Evolutionary conservation across 768 basidiomycete species (phyloP).

Genomic region (Podaxis sp.): DNA sequence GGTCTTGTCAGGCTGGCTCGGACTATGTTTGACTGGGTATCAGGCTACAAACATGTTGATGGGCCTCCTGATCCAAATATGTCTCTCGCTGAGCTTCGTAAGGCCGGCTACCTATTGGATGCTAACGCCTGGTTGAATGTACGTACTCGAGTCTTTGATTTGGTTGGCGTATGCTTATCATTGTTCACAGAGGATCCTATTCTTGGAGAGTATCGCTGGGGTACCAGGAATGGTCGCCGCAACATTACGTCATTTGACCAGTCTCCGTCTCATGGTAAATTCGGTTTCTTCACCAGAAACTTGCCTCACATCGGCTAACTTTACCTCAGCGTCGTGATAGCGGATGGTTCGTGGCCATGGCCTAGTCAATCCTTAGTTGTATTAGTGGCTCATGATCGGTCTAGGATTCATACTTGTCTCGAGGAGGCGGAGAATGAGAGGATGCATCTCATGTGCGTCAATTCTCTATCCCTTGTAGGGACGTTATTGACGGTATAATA

Average conservation of each 20-base stretch:
- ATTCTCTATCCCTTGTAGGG: neutral
- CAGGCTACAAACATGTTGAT: constrained; percentile 78
- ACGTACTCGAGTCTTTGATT: constrained; percentile 23
- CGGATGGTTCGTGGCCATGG: constrained; percentile 40
- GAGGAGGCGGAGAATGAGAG: constrained; percentile 97
- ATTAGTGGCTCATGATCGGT: constrained; percentile 21
- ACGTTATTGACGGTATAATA: constrained; percentile 12
- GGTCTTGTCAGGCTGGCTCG: constrained; percentile 61
- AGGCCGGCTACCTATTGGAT: constrained; percentile 71
- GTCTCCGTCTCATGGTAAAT: constrained; percentile 83
- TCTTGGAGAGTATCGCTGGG: constrained; percentile 88
- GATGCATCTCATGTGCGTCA: constrained; percentile 84
- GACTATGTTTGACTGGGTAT: constrained; percentile 78
- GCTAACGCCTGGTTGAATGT: constrained; percentile 78
- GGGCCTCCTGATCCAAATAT: constrained; percentile 63
- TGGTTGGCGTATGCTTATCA: neutral
- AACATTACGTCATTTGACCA: constrained; percentile 82
- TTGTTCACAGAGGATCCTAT: constrained; percentile 44
- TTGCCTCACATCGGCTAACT: neutral
- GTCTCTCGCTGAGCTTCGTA: constrained; percentile 70
- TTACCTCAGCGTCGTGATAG: constrained; percentile 45
- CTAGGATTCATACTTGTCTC: constrained; percentile 89
- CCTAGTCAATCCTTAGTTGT: neutral
- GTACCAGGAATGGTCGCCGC: constrained; percentile 97
- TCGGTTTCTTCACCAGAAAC: neutral